phyloP scores from a whole-genome alignment of 345 rosid species.

The Hibiscus mutabilis region DNA sequence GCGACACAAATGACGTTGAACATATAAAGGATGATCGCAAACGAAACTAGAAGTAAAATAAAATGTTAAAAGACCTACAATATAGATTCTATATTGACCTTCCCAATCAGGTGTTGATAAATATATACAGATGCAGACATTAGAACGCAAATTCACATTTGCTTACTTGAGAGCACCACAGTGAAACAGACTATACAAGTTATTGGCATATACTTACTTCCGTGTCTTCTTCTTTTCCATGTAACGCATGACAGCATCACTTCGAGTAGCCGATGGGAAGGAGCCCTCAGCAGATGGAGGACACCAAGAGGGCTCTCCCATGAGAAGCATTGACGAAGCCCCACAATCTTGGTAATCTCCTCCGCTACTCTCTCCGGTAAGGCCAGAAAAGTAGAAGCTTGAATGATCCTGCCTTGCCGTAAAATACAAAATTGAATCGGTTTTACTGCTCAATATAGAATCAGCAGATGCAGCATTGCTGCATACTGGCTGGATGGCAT shows the following conservation, averaged over 20 bases:
- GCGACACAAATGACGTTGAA: not conserved
- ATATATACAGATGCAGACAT: no score
- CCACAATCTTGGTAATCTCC: slow-evolving; percentile 93
- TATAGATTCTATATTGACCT: no score
- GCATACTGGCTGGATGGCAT: slow-evolving; percentile 48
- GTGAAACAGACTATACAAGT: not conserved
- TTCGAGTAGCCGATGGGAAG: slow-evolving; percentile 53
- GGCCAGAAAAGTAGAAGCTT: slow-evolving; percentile 75
- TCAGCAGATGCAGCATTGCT: slow-evolving; percentile 80
- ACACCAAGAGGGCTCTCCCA: slow-evolving; percentile 91
- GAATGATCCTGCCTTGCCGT: slow-evolving; percentile 48
- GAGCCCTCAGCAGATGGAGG: slow-evolving; percentile 55
- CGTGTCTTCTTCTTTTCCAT: slow-evolving; percentile 93
- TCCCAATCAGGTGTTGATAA: no score
- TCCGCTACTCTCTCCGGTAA: slow-evolving; percentile 66
- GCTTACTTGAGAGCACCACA: not conserved
- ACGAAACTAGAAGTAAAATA: not conserved
- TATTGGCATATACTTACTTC: slow-evolving; percentile 52
- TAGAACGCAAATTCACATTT: not conserved
- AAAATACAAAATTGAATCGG: slow-evolving; percentile 71
- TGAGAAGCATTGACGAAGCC: slow-evolving; percentile 61
- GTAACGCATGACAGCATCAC: slow-evolving; percentile 88
- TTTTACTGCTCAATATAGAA: slow-evolving; percentile 80
- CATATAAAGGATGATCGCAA: not conserved
- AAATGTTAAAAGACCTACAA: not conserved